Evolutionary conservation across 2,329 filamentous ascomycete species (phyloP).

Genomic region (Akanthomyces muscarius): DNA sequence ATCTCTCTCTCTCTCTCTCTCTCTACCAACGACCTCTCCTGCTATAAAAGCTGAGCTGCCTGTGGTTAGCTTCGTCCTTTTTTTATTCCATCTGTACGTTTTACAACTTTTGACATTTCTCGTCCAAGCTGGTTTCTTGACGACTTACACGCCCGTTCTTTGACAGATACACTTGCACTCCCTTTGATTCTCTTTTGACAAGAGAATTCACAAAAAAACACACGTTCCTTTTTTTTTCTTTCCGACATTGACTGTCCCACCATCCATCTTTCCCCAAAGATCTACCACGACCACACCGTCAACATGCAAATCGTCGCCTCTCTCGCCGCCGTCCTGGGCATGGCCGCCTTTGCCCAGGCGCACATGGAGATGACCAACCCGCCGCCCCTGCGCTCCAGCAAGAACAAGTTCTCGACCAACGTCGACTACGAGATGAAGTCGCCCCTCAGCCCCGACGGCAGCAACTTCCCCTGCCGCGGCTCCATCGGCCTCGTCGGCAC

Average conservation of each 20-base stretch:
- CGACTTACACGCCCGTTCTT: slow-evolving; percentile 1
- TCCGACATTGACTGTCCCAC: not conserved
- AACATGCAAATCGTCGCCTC: slow-evolving; percentile 22
- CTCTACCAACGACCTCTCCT: not conserved
- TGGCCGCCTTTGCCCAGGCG: slow-evolving; percentile 42
- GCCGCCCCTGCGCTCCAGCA: slow-evolving; percentile 51
- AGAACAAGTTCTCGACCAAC: slow-evolving; percentile 43
- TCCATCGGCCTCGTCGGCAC: slow-evolving; percentile 47
- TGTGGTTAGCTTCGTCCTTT: not conserved
- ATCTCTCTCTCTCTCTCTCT: not conserved
- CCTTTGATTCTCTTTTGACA: slow-evolving; percentile 6
- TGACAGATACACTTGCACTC: not conserved
- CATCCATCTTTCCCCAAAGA: not conserved
- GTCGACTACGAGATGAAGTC: slow-evolving; percentile 70
- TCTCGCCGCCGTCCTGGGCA: slow-evolving; percentile 38
- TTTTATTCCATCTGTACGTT: not conserved
- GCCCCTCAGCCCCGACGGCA: slow-evolving; percentile 57
- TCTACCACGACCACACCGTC: slow-evolving; percentile 18
- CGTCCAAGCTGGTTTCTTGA: not conserved
- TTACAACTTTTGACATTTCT: not conserved
- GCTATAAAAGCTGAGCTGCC: slow-evolving; percentile 5
- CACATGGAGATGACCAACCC: slow-evolving; percentile 56
- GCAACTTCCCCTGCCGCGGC: slow-evolving; percentile 75
- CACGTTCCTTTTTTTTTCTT: not conserved
- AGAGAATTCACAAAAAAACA: not conserved